Base-by-base conservation (phyloP, 148 eudicot genomes). In the Vaccinium macrocarpon region DNA sequence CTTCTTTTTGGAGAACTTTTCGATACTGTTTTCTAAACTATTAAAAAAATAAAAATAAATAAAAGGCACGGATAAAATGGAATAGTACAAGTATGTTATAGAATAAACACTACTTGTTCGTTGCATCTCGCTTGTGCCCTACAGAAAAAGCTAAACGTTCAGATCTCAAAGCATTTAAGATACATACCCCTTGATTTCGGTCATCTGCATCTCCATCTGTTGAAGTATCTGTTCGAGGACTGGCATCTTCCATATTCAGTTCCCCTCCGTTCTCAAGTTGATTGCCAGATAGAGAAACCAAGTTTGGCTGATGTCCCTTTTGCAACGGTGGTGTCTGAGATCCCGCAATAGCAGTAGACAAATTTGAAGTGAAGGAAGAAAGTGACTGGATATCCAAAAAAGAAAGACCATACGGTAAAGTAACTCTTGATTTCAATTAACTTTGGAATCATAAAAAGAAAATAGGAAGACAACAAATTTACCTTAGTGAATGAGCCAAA, bases 171-270 rank as follows among this genome's bases (percentile, higher is more conserved):
- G 46, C 9, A 25, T 2, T 35, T 15, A 76, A 85, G 25, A 86
- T 52, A 32, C 86, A 73, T 48, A 94, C 97, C 92, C 76, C 87
- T 71, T 89, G 93, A 82, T 89, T 88, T 90, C 76, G 93, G 76
- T 96, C 99, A 61, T 94, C 98, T 8, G 90, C 85, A 42, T 90
- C 91, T 79, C 87, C 89, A 64, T 96, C 99, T 32, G 95, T 88
- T 48, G 99, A 96, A 80, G 95, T 91, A 87, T 96, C 97, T 5
- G 95, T 90, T 83, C 86, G 90, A 48, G 98, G 94, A 68, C 98
- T 92, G 68, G 89, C 90, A 77, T 92, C 98, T 88, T 89, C 95
- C 94, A 91, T 91, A 91, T 88, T 91, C 53, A 93, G 89, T 51
- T 96, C 99, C 52, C 88, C 93, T 91, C 95, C 91, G 70, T 91